Evolutionary conservation across 2,329 filamentous ascomycete genomes (phyloP).

Genomic region (Xylariaceae sp.): DNA sequence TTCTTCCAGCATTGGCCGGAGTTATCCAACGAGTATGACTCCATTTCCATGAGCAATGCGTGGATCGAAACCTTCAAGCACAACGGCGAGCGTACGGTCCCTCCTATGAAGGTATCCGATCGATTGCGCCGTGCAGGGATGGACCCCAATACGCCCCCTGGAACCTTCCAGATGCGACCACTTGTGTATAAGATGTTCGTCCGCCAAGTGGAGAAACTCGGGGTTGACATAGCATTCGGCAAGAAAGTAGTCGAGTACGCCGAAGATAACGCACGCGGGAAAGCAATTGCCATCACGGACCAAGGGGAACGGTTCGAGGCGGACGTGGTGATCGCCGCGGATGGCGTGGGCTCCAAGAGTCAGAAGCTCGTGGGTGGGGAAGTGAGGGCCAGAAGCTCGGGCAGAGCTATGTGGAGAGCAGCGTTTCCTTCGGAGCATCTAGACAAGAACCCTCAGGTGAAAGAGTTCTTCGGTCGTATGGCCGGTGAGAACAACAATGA

Average conservation of each 20-base stretch:
- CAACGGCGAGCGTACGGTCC: conserved; percentile 45
- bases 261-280: conserved; percentile 39
- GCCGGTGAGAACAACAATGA: conserved; percentile 39
- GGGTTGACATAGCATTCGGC: conserved; percentile 45
- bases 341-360: conserved; percentile 45
- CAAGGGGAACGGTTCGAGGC: conserved; percentile 46
- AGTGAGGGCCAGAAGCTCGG: conserved; percentile 40
- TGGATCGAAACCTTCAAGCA: conserved; percentile 56
- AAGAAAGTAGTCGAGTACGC: conserved; percentile 47
- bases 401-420: conserved; percentile 43
- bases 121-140: conserved; percentile 39
- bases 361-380: conserved; percentile 41
- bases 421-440: conserved; percentile 40
- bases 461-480: conserved; percentile 40
- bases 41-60: conserved; percentile 49
- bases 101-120: conserved; percentile 46
- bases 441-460: conserved; percentile 38
- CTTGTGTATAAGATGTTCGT: conserved; percentile 54
- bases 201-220: conserved; percentile 43
- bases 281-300: conserved; percentile 46
- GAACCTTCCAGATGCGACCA: conserved; percentile 53
- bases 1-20: conserved; percentile 55
- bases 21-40: conserved; percentile 46
- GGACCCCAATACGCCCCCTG: conserved; percentile 45
- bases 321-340: conserved; percentile 46